Conservation (phyloP, 73 alveolate genomes). For the Paramecium tetraurelia region DNA sequence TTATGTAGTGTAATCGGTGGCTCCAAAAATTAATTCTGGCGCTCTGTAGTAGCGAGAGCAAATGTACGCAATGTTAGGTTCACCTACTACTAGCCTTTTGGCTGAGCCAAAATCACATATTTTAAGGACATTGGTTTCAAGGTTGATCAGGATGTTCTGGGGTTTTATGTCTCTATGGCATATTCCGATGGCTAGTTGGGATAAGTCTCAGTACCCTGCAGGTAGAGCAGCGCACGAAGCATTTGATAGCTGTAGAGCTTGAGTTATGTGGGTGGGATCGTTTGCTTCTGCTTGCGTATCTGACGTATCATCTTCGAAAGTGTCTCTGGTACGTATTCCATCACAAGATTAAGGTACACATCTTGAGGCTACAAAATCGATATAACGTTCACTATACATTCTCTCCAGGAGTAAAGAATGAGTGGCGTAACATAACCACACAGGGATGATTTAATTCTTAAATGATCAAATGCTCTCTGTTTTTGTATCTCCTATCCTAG, state of each 20-base stretch:
- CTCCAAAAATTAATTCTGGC: constrained; percentile 79
- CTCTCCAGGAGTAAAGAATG: constrained; percentile 85
- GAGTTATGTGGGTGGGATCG: constrained; percentile 73
- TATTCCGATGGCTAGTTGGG: constrained; percentile 64
- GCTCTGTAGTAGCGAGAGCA: constrained; percentile 84
- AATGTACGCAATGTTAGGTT: constrained; percentile 81
- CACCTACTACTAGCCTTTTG: constrained; percentile 78
- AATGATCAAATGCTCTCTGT: constrained; percentile 85
- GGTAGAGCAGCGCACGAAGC: constrained; percentile 82
- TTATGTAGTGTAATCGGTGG: constrained; percentile 72
- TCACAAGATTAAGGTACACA: constrained; percentile 84
- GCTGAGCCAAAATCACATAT: constrained; percentile 92
- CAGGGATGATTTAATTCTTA: constrained; percentile 87
- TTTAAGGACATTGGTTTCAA: constrained; percentile 56
- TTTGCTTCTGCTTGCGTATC: constrained; percentile 71
- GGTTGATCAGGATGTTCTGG: constrained; percentile 69
- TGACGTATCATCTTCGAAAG: constrained; percentile 75
- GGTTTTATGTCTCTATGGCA: constrained; percentile 89
- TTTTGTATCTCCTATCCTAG: constrained; percentile 85
- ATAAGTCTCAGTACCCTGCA: constrained; percentile 58
- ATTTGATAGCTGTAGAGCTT: constrained; percentile 89
- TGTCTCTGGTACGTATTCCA: constrained; percentile 93
- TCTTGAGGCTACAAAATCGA: constrained; percentile 65
- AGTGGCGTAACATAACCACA: constrained; percentile 76
- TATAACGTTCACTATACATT: constrained; percentile 41